Base-by-base conservation (phyloP, 345 rosid species). In the Citropsis articulata region DNA sequence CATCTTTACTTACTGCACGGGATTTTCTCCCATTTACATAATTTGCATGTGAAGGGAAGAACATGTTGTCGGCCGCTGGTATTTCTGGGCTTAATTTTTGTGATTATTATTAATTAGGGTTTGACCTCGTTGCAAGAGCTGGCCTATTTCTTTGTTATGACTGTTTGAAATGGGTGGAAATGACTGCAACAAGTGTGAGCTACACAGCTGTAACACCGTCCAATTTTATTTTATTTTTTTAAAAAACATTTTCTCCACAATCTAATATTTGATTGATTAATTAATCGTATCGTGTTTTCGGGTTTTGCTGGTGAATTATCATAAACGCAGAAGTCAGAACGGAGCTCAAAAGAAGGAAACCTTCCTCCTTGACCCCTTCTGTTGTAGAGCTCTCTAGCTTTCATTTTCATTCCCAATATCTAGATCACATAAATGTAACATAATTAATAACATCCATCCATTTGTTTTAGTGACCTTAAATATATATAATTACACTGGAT, bases 41-140 rank as follows among this genome's bases (percentile, higher is more conserved):
- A 85, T 70, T 65, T 84, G 84, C 86, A 79, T 88, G 89, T 86
- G 90, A 68, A 77, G 65, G 24, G 45, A 71, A 73, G 79, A 86
- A 63, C 77, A 75, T 65, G 74, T 65, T 84, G 91, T 89, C 90
- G 90, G 90, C 90, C 91, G 85, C 83, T 67, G 84, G 64, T 31
- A 72, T 76, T 50, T n/a, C 30, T 21, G 45, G 25, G 31, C 45
- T 36, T 53, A 67, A 19, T 35, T 40, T 74, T 75, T 70, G 28
- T 25, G 59, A 72, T 66, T 62, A 61, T n/a, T 22, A 55, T 75
- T 53, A 53, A 53, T 75, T 67, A 55, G 77, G 61, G 70, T 67
- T 81, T 85, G 88, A 83, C 85, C 88, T 85, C 79, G 79, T 62
- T 55, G 62, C 35, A 68, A 61, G 85, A 76, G 87, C 84, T 78